Conservation (phyloP, 805 yeast genomes). For the Yarrowia sp. region DNA sequence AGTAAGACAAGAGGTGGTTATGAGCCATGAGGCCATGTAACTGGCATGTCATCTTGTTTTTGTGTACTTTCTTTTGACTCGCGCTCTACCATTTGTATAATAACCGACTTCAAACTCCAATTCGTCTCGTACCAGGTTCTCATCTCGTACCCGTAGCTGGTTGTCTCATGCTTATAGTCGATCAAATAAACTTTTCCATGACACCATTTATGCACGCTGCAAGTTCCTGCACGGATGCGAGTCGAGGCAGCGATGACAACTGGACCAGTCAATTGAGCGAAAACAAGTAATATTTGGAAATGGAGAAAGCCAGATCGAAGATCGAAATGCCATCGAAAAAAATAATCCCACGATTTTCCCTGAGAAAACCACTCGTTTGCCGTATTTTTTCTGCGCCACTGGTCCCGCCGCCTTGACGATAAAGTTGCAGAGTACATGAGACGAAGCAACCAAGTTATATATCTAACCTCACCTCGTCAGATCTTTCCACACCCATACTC, state of each 20-base stretch:
- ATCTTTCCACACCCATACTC: not conserved
- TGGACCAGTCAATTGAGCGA: not conserved
- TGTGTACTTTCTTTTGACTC: too few relatives aligned
- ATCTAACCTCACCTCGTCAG: not conserved
- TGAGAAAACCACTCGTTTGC: too few relatives aligned
- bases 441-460: not conserved
- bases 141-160: too few relatives aligned
- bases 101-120: too few relatives aligned
- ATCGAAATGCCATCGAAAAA: too few relatives aligned
- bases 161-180: too few relatives aligned
- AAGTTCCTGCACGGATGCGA: not conserved
- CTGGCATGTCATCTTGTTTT: too few relatives aligned
- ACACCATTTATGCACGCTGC: not conserved
- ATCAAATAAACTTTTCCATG: not conserved
- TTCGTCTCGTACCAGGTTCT: too few relatives aligned
- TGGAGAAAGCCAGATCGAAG: not conserved
- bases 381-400: not conserved
- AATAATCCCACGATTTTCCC: too few relatives aligned
- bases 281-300: not conserved
- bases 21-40: too few relatives aligned
- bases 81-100: too few relatives aligned
- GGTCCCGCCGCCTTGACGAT: constrained; percentile 7
- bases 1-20: too few relatives aligned
- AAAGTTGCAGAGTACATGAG: not conserved
- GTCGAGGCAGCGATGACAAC: not conserved